Conservation (phyloP, 2,329 filamentous ascomycete species). For the Periconia sp. region DNA sequence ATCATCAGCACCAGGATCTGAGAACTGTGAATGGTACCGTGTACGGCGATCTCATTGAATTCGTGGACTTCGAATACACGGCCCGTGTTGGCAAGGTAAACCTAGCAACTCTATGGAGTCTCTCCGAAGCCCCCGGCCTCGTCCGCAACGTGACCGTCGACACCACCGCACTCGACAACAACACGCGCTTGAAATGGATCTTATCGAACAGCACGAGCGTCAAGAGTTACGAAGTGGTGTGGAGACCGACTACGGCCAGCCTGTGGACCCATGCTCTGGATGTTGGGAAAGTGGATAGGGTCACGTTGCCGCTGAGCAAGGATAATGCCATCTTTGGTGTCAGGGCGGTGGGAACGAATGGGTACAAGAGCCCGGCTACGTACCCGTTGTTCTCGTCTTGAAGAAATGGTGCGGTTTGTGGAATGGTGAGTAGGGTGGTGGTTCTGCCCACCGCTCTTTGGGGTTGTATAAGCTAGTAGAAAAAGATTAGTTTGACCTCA, state of each 20-base stretch:
- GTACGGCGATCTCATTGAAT: constrained; percentile 59
- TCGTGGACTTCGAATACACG: constrained; percentile 59
- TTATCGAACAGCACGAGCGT: constrained; percentile 45
- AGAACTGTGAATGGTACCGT: constrained; percentile 53
- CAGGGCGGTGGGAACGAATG: constrained; percentile 53
- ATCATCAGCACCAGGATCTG: constrained; percentile 60
- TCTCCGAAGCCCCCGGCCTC: constrained; percentile 55
- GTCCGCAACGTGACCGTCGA: constrained; percentile 55
- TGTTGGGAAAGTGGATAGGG: constrained; percentile 52
- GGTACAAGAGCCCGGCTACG: constrained; percentile 54
- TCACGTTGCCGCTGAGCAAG: constrained; percentile 55
- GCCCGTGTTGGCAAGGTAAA: constrained; percentile 59
- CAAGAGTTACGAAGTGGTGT: constrained; percentile 58
- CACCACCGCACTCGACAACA: constrained; percentile 51
- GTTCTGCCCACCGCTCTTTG: too few relatives aligned
- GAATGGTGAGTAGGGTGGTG: too few relatives aligned
- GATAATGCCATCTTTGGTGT: constrained; percentile 63
- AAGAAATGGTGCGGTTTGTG: neutral
- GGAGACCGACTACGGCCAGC: constrained; percentile 54
- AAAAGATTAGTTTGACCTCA: too few relatives aligned
- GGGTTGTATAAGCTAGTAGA: too few relatives aligned
- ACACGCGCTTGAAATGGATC: constrained; percentile 54
- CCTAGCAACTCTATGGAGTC: constrained; percentile 56
- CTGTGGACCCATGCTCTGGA: constrained; percentile 54
- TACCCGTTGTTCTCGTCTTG: constrained; percentile 40